Percentiles rank a stretch among this genome's conserved stretches.
Conservation (phyloP, 768 basidiomycete genomes). For the Trametes elegans region DNA sequence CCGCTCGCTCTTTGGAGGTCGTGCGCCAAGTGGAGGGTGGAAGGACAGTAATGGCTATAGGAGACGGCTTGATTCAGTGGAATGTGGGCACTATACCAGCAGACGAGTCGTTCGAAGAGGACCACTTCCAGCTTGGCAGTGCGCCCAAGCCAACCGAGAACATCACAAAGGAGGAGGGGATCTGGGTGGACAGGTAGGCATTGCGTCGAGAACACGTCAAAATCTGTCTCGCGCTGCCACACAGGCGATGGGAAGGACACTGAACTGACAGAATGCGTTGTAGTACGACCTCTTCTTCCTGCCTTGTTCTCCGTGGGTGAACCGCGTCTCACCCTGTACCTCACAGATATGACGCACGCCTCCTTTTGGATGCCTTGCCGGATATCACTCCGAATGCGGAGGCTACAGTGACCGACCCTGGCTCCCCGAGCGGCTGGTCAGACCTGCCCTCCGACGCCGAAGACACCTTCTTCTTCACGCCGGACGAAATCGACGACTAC, state of each 20-base stretch:
- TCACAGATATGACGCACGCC: conserved; percentile 75
- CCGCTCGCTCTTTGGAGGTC: conserved; percentile 38
- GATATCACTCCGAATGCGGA: conserved; percentile 13
- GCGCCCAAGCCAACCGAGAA: not conserved
- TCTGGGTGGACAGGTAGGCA: conserved; percentile 86
- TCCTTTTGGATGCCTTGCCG: conserved; percentile 60
- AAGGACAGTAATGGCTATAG: conserved; percentile 18
- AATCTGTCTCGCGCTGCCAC: not conserved
- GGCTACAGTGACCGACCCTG: conserved; percentile 19
- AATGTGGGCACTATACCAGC: not conserved
- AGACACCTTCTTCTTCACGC: conserved; percentile 79
- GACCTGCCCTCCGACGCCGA: conserved; percentile 84
- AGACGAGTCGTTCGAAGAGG: not conserved
- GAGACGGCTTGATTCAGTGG: conserved; percentile 35
- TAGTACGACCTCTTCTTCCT: conserved; percentile 18
- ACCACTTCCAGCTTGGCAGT: conserved; percentile 8
- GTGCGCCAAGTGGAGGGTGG: conserved; percentile 17
- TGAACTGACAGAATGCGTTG: conserved; percentile 9
- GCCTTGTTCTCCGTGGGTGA: conserved; percentile 1
- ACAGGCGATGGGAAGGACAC: not conserved
- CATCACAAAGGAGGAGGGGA: conserved; percentile 27
- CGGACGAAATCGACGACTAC: conserved; percentile 64
- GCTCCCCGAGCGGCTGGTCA: conserved; percentile 70
- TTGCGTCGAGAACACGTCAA: conserved; percentile 13
- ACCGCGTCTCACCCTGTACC: not conserved